Evolutionary conservation across 2,329 filamentous ascomycete species (phyloP).

Genomic region (Claviceps maximensis): DNA sequence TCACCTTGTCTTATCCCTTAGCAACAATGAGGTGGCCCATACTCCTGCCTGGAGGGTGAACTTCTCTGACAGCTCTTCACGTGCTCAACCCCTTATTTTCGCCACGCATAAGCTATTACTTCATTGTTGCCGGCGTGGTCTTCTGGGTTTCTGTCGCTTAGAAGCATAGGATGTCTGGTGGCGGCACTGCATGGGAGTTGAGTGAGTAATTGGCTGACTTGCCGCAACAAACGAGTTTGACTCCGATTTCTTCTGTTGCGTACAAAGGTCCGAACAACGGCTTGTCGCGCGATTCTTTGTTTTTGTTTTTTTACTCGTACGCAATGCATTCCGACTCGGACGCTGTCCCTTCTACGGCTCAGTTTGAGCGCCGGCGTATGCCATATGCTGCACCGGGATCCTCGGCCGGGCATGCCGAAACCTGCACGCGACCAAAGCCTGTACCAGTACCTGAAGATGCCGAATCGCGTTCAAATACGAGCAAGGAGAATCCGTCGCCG

Average conservation of each 20-base stretch:
- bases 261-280: not conserved
- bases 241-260: not conserved
- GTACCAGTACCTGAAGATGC: not conserved
- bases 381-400: constrained; percentile 2
- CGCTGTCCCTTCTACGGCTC: constrained; percentile 13
- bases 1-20: not conserved
- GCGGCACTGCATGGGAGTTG: constrained; percentile 1
- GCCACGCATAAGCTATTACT: not conserved
- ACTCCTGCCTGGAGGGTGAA: constrained; percentile 10
- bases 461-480: not conserved
- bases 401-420: not conserved
- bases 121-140: not conserved
- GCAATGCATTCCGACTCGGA: constrained; percentile 15
- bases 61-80: constrained; percentile 8
- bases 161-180: constrained; percentile 4
- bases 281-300: not conserved
- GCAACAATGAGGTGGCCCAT: constrained; percentile 20
- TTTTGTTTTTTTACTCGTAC: not conserved
- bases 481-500: constrained; percentile 3
- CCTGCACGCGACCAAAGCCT: not conserved
- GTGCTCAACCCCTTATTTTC: constrained; percentile 8
- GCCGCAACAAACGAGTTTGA: not conserved
- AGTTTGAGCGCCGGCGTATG: constrained; percentile 1
- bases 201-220: constrained; percentile 2
- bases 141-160: not conserved